phyloP scores from a whole-genome alignment of 2,329 filamentous ascomycete species.

The Fusarium euwallaceae region DNA sequence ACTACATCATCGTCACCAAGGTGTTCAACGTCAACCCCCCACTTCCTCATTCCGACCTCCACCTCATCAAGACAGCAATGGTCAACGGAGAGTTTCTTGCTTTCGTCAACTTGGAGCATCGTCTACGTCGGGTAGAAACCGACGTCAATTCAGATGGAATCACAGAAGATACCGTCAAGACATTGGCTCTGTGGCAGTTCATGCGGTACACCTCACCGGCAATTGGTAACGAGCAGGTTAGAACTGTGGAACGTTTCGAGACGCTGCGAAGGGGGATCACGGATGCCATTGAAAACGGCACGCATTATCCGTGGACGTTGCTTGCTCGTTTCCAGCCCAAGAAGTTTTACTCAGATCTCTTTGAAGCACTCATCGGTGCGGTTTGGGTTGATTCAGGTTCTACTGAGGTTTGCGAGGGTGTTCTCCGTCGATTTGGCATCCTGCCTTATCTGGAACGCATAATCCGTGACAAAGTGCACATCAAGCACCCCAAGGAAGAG shows the following conservation, averaged over 20 bases:
- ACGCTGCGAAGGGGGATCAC: constrained; percentile 63
- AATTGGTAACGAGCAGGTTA: constrained; percentile 62
- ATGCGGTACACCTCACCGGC: constrained; percentile 70
- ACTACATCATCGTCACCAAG: constrained; percentile 77
- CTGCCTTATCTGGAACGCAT: constrained; percentile 72
- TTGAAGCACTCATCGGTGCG: constrained; percentile 85
- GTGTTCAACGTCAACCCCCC: constrained; percentile 64
- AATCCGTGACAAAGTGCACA: constrained; percentile 69
- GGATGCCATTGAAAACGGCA: constrained; percentile 62
- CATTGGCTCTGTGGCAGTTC: constrained; percentile 74
- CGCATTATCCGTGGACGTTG: constrained; percentile 80
- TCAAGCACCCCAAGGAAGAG: constrained; percentile 75
- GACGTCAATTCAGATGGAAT: constrained; percentile 28
- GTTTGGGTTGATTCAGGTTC: constrained; percentile 85
- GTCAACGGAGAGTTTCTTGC: constrained; percentile 86
- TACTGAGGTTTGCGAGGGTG: constrained; percentile 67
- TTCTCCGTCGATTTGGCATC: constrained; percentile 76
- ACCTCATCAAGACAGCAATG: constrained; percentile 79
- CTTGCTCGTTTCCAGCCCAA: constrained; percentile 74
- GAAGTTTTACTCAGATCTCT: constrained; percentile 87
- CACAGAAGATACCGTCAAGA: constrained; percentile 35
- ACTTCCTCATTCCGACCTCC: constrained; percentile 72
- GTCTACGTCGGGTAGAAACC: constrained; percentile 40
- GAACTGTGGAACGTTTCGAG: constrained; percentile 60
- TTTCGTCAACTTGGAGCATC: constrained; percentile 74